Percentiles rank a stretch among this genome's conserved stretches.
Conservation (phyloP, 148 eudicot genomes). For the Rhododendron vialii region DNA sequence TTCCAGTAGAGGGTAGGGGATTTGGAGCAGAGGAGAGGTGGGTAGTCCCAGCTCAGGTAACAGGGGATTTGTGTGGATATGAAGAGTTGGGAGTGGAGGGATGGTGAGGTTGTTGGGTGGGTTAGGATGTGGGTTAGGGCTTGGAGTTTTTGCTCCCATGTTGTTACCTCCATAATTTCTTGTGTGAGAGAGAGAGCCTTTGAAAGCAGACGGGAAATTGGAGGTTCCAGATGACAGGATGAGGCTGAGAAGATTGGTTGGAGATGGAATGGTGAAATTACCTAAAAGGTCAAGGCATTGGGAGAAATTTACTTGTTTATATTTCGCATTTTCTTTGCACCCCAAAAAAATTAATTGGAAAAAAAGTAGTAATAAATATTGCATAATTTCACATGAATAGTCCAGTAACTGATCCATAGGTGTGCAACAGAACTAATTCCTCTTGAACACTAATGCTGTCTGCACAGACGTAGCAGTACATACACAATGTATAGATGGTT, state of each 20-base stretch:
- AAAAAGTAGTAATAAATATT: too few species aligned
- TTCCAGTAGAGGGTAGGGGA: slow-evolving; percentile 21
- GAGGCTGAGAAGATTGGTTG: not conserved
- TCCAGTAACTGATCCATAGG: too few species aligned
- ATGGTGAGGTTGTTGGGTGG: slow-evolving; percentile 62
- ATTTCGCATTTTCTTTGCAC: too few species aligned
- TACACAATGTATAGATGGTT: too few species aligned
- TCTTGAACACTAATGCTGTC: too few species aligned
- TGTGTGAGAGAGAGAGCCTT: not conserved
- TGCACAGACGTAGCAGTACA: too few species aligned
- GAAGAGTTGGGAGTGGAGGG: slow-evolving; percentile 72
- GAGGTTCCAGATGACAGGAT: not conserved
- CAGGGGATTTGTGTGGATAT: slow-evolving; percentile 73
- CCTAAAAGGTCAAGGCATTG: not conserved
- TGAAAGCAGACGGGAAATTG: not conserved
- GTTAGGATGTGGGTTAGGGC: slow-evolving; percentile 79
- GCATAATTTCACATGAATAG: too few species aligned
- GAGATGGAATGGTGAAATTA: not conserved
- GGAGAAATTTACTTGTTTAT: not conserved
- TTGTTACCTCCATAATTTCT: slow-evolving; percentile 54
- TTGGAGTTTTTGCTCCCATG: slow-evolving; percentile 62
- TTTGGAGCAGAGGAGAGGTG: slow-evolving; percentile 45
- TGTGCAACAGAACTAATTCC: not conserved
- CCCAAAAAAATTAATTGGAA: too few species aligned
- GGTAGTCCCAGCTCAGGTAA: slow-evolving; percentile 81